Evolutionary conservation across 331 rosid genomes (phyloP), one percentile per base, ranked within the genome.

Genomic region (Erythrophleum ivorense): DNA sequence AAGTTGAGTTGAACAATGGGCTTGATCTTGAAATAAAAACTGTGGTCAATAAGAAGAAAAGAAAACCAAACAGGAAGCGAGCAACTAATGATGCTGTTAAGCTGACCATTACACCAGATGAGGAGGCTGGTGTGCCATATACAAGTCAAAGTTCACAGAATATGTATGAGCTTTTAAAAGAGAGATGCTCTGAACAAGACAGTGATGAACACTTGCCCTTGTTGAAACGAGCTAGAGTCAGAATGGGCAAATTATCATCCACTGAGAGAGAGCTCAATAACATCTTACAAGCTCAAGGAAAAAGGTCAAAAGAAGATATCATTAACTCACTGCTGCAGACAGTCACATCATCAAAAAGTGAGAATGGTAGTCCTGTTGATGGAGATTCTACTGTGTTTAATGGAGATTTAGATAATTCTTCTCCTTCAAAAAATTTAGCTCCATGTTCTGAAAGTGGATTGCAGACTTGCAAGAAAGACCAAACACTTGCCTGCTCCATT

Each of bases 181-280:
- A 83, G 81, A 83, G 66, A 68, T 82, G 86, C 78, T 87, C 86
- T 78, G 94, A 90, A 84, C 97, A 91, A 82, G 92, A 90, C 81
- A 98, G 98, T 72, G 98, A 95, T 71, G 94, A 90, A 84, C 98
- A 95, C 85, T 84, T 95, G 80, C 98, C 98, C 24, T 87, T 95
- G 75, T 90, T 95, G 83, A 95, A 95, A 84, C 97, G 98, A 80
- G 94, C 94, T 1, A 91, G 98, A 87, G 98, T 95, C 77, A 92
- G 98, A 45, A 93, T 95, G 98, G 89, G 95, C 33, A 85, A 93
- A 85, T 79, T 86, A 72, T 89, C 91, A 31, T 89, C 92, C 71
- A 54, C 82, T 7, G 92, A 78, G 71, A 91, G 87, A 81, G 95
- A 91, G 60, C 82, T 76, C 57, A 86, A 83, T 78, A 86, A 80